Evolutionary conservation across 306 rosid genomes (phyloP).

Genomic region (Oxytropis ochrocephala): DNA sequence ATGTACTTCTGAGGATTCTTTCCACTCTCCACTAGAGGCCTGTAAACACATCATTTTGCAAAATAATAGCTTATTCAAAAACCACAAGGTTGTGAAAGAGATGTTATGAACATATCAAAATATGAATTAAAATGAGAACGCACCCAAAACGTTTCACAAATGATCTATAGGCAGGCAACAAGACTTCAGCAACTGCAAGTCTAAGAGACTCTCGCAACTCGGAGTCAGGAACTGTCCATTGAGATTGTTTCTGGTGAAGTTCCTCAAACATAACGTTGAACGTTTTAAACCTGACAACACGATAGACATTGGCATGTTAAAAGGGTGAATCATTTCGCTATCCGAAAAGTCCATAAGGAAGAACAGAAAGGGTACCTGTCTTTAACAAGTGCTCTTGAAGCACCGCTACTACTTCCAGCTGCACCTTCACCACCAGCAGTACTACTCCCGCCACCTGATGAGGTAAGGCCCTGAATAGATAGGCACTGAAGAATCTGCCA

Average conservation of each 20-base stretch:
- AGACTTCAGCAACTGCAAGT: slow-evolving; percentile 92
- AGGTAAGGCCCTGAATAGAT: slow-evolving; percentile 73
- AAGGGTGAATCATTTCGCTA: not conserved
- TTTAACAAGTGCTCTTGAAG: slow-evolving; percentile 85
- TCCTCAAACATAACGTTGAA: slow-evolving; percentile 89
- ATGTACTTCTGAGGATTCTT: slow-evolving; percentile 85
- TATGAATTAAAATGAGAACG: slow-evolving; percentile 21
- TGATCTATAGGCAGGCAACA: slow-evolving; percentile 88
- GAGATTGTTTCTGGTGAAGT: slow-evolving; percentile 93
- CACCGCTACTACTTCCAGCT: slow-evolving; percentile 78
- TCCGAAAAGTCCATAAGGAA: not conserved
- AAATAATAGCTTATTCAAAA: not conserved
- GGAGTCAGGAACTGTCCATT: slow-evolving; percentile 90
- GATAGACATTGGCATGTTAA: not conserved
- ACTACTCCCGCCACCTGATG: slow-evolving; percentile 80
- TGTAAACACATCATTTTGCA: slow-evolving; percentile 20
- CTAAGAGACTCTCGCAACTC: slow-evolving; percentile 93
- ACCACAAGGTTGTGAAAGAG: not conserved
- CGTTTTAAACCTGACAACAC: slow-evolving; percentile 59
- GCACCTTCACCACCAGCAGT: slow-evolving; percentile 63
- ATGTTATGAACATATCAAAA: not conserved
- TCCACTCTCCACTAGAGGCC: slow-evolving; percentile 82
- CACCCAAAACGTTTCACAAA: slow-evolving; percentile 83
- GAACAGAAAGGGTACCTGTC: slow-evolving; percentile 47
- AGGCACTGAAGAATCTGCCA: slow-evolving; percentile 84